phyloP scores from a whole-genome alignment of 108 stramenopile genomes.

The Pelagomonas calceolata region DNA sequence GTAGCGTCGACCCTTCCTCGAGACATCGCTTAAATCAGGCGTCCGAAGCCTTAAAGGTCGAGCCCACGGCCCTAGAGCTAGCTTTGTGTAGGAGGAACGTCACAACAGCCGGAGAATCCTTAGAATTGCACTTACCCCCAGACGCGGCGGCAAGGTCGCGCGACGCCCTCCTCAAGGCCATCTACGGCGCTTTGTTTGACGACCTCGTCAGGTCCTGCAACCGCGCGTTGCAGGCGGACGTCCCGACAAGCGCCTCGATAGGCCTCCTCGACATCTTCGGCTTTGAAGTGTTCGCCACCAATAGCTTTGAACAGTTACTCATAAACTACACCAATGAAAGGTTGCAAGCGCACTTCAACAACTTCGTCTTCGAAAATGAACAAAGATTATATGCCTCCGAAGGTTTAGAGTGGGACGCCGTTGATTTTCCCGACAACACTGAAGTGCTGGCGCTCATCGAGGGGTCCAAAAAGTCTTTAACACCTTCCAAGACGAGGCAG shows the following conservation, averaged over 20 bases:
- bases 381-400: conserved; percentile 90
- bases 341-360: conserved; percentile 99
- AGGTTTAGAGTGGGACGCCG: conserved; percentile 73
- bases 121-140: conserved; percentile 23
- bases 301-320: conserved; percentile 80
- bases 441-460: conserved; percentile 96
- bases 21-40: conserved; percentile 46
- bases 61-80: conserved; percentile 58
- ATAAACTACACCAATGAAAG: conserved; percentile 99
- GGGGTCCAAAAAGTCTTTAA: conserved; percentile 20
- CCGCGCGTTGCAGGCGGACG: conserved; percentile 40
- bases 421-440: conserved; percentile 92
- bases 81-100: conserved; percentile 31
- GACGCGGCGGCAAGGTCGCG: conserved; percentile 53
- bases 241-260: conserved; percentile 45
- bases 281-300: conserved; percentile 81
- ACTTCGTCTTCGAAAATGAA: conserved; percentile 95
- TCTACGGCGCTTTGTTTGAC: conserved; percentile 74
- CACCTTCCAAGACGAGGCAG: not conserved
- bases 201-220: conserved; percentile 77
- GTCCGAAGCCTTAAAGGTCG: conserved; percentile 56
- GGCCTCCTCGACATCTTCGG: conserved; percentile 97
- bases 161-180: conserved; percentile 83
- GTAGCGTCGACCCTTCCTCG: conserved; percentile 54
- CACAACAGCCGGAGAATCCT: conserved; percentile 38